Evolutionary conservation across 768 basidiomycete species (phyloP), one percentile per base, ranked within the genome.

Genomic region (Porphyrellus cyaneotinctus): DNA sequence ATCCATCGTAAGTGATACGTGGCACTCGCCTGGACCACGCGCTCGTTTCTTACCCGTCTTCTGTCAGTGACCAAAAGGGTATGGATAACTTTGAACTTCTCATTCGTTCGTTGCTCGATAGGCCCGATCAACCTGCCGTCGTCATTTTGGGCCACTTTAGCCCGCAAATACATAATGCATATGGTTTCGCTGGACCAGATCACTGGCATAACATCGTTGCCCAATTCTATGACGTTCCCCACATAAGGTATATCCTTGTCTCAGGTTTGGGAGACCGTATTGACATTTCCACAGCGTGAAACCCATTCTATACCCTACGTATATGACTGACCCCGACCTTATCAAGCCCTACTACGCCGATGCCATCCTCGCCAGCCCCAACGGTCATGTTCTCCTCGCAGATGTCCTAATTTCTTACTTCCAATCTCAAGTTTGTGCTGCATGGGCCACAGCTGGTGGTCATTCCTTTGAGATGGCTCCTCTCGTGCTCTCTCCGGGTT

Each of bases 181-280:
- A 91, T 61, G 95, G 94, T 2, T 97, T 89, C 64, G 84, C 83
- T 4, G 95, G 95, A 2, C 88, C 95, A 2, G 95, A 97, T 64
- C 83, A 91, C 61, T 84, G 84, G 77, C 95, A 99, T 69, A 85
- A 79, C 58, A 72, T 88, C 51, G 94, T 97, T 1, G 91, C 97
- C 2, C 93, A 95, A 65, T 98, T 93, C 74, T 99, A 99, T 74
- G 97, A 99, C 66, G 83, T 97, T 24, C 95, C 95, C 0, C 91
- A 98, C 67, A 75, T 99, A 62, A 83, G 80, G 84, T 82, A 42
- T 37, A 74, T 23, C 14, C 10, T 5, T 35, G 14, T 24, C 28
- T 28, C 33, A 1, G 47, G 22, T 30, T 23, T 43, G n/a, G 35
- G 22, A 41, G 12, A 15, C 20, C 4, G 12, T 43, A 8, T n/a